phyloP scores from a whole-genome alignment of 169 alveolate species.

The Theileria luwenshuni region DNA sequence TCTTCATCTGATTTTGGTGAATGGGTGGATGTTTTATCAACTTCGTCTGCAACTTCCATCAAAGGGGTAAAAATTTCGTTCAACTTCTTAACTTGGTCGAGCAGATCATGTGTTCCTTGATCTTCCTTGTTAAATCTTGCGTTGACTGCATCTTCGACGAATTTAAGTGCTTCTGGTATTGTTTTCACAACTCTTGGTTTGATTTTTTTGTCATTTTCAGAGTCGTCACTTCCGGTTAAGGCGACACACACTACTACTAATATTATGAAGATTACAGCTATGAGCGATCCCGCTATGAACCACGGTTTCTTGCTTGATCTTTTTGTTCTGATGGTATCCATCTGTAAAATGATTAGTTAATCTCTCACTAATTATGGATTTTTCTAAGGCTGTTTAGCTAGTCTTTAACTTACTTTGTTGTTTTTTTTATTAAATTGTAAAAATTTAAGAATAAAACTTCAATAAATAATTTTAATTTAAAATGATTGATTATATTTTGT shows the following conservation, averaged over 20 bases:
- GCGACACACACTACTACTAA: constrained; percentile 21
- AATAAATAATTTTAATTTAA: too few relatives aligned
- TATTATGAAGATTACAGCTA: not conserved
- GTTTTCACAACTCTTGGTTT: not conserved
- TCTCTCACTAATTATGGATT: not conserved
- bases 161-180: constrained; percentile 5
- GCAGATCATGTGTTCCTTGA: not conserved
- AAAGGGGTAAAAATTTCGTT: too few relatives aligned
- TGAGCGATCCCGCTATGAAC: constrained; percentile 3
- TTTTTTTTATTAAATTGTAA: too few relatives aligned
- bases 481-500: not conserved
- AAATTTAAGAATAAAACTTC: too few relatives aligned
- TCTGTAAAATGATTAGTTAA: not conserved
- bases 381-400: too few relatives aligned
- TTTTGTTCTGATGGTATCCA: constrained; percentile 15
- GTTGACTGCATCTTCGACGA: constrained; percentile 1
- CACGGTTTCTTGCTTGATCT: constrained; percentile 36
- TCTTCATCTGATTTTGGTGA: too few relatives aligned
- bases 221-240: constrained; percentile 5
- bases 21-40: too few relatives aligned
- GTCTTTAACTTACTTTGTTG: too few relatives aligned
- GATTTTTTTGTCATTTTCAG: not conserved
- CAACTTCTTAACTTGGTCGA: too few relatives aligned
- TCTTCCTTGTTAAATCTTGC: not conserved
- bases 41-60: too few relatives aligned